Conservation (phyloP, 2,329 filamentous ascomycete species). For the Helicocarpus griseus region DNA sequence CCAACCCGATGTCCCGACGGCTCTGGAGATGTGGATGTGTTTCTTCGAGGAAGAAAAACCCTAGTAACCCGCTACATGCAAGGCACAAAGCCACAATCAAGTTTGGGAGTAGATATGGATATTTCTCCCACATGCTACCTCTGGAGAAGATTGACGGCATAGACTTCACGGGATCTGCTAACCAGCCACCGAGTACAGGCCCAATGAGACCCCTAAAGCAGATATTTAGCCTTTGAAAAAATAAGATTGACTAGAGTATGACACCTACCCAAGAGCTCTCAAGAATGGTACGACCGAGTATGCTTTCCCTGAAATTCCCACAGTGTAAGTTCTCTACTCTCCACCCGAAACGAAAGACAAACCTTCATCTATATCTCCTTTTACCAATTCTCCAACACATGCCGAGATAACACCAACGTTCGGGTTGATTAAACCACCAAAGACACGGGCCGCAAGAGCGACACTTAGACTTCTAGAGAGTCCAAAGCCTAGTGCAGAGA, state of each 20-base stretch:
- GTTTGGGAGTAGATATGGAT: conserved; percentile 9
- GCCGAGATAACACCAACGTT: conserved; percentile 7
- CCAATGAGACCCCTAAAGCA: conserved; percentile 5
- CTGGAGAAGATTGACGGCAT: conserved; percentile 2
- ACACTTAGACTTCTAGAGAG: conserved; percentile 1
- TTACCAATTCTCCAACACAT: conserved; percentile 8
- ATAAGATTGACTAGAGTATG: background rate
- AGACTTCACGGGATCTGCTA: conserved; percentile 7
- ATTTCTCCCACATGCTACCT: conserved; percentile 6
- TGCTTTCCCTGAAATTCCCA: conserved; percentile 3
- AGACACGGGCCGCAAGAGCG: conserved; percentile 2
- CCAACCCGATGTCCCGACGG: background rate
- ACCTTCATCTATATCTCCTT: conserved; percentile 2
- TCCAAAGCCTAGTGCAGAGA: conserved; percentile 7
- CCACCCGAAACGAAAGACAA: background rate
- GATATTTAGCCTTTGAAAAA: background rate
- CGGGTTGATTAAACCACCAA: conserved; percentile 8
- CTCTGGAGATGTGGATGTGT: conserved; percentile 6
- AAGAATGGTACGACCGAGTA: conserved; percentile 9
- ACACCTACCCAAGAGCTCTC: conserved; percentile 6
- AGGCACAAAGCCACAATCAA: conserved; percentile 1
- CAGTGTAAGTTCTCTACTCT: background rate
- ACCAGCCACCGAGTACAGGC: conserved; percentile 6
- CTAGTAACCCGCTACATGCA: background rate
- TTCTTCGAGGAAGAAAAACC: conserved; percentile 7